Conservation (phyloP, 441 rosid genomes). For the Populus hybrid region DNA sequence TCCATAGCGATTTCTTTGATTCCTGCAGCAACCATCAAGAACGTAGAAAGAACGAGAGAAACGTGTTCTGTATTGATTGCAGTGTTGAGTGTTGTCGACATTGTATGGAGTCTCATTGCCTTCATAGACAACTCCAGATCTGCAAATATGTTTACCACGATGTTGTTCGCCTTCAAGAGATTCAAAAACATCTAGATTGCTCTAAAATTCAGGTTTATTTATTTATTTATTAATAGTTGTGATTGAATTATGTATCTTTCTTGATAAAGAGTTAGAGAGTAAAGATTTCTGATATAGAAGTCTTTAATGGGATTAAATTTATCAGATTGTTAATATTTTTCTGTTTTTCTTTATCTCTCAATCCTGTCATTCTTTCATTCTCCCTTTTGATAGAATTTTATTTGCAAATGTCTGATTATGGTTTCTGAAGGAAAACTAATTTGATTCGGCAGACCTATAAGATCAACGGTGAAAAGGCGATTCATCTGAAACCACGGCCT, state of each 20-base stretch:
- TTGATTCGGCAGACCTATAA: conserved; percentile 59
- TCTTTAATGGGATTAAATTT: background rate
- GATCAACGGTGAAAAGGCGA: conserved; percentile 89
- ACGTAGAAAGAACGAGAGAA: conserved; percentile 67
- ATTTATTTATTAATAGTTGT: background rate
- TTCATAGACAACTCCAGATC: conserved; percentile 80
- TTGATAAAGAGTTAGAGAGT: background rate
- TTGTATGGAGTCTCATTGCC: conserved; percentile 45
- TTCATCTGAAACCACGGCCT: conserved; percentile 81
- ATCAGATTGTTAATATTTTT: background rate
- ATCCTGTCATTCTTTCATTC: conserved; percentile 8
- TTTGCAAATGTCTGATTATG: background rate
- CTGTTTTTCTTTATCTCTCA: background rate
- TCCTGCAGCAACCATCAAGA: conserved; percentile 53
- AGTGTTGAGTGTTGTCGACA: conserved; percentile 56
- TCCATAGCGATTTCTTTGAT: conserved; percentile 53
- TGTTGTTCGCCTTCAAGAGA: conserved; percentile 73
- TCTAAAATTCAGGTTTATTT: conserved; percentile 72
- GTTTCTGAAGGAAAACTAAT: background rate
- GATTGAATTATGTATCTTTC: background rate
- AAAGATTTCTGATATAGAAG: background rate
- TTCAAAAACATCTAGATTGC: conserved; percentile 74
- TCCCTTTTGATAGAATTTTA: background rate
- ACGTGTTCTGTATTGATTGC: conserved; percentile 80
- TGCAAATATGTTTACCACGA: conserved; percentile 87